phyloP scores from a whole-genome alignment of 495 filamentous ascomycete genomes.

The Clavariopsis aquatica region DNA sequence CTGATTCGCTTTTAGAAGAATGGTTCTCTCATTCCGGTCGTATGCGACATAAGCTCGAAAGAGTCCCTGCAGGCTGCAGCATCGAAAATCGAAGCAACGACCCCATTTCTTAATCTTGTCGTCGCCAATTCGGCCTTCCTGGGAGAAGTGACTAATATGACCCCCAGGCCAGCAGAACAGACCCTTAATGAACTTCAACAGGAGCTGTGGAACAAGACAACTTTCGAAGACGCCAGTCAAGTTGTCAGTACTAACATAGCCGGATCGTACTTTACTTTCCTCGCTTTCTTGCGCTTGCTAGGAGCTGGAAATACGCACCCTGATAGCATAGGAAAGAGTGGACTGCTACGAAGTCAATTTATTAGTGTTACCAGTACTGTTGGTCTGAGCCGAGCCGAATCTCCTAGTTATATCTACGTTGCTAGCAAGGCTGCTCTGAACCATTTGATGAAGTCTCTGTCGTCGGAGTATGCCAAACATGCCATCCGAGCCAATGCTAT shows the following conservation, averaged over 20 bases:
- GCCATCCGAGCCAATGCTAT: conserved; percentile 64
- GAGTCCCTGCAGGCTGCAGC: conserved; percentile 58
- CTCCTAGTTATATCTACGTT: conserved; percentile 62
- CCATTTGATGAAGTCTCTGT: conserved; percentile 63
- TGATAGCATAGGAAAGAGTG: conserved; percentile 43
- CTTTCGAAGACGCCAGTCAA: conserved; percentile 60
- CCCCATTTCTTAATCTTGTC: conserved; percentile 62
- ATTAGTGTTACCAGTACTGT: conserved; percentile 65
- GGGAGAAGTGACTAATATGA: conserved; percentile 41
- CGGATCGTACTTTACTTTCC: conserved; percentile 61
- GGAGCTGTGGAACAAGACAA: conserved; percentile 57
- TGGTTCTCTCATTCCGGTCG: conserved; percentile 55
- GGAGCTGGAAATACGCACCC: conserved; percentile 56
- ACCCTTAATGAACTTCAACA: conserved; percentile 53
- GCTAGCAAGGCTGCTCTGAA: conserved; percentile 63
- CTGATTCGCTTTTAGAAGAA: conserved; percentile 4
- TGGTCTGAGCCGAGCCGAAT: conserved; percentile 55
- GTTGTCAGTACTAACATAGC: conserved; percentile 63
- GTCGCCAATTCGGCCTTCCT: conserved; percentile 66
- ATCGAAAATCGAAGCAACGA: conserved; percentile 54
- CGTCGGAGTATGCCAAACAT: conserved; percentile 55
- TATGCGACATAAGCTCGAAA: conserved; percentile 66
- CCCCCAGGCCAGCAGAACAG: conserved; percentile 44
- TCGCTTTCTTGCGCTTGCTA: conserved; percentile 65
- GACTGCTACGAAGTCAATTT: conserved; percentile 61